Evolutionary conservation across 306 rosid genomes (phyloP).

Genomic region (Datisca glomerata): DNA sequence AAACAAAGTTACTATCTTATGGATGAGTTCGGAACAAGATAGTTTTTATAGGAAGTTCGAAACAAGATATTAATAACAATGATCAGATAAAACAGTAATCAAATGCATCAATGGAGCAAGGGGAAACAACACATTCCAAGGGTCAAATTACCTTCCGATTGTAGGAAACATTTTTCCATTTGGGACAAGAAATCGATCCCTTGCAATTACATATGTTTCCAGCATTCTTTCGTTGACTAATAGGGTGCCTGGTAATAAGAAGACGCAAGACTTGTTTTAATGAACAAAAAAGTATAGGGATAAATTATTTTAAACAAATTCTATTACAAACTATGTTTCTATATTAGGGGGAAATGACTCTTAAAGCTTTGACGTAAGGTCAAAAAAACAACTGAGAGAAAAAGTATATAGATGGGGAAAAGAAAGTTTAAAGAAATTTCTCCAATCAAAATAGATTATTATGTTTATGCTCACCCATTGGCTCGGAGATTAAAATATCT

Average conservation of each 20-base stretch:
- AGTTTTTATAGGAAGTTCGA: too few species aligned
- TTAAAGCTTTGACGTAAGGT: too few species aligned
- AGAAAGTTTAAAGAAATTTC: too few species aligned
- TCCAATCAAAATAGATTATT: too few species aligned
- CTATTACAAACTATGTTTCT: conserved; percentile 5
- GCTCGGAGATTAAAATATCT: conserved; percentile 92
- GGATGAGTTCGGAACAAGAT: too few species aligned
- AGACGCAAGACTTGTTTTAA: conserved; percentile 5
- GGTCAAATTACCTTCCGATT: conserved; percentile 58
- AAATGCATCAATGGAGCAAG: conserved; percentile 6
- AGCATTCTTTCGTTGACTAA: conserved; percentile 91
- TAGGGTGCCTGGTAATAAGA: conserved; percentile 48
- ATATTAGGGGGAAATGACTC: too few species aligned
- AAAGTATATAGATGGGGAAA: too few species aligned
- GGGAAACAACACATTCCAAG: conserved; percentile 2
- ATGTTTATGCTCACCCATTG: conserved; percentile 58
- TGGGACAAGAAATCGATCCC: conserved; percentile 83
- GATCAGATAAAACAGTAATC: neutral
- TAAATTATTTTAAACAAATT: neutral
- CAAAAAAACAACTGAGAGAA: neutral
- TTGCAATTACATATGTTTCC: conserved; percentile 92
- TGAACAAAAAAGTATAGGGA: neutral
- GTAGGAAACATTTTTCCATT: conserved; percentile 86
- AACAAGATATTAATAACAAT: neutral
- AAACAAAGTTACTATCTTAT: too few species aligned